These are phyloP conservation scores for Aspergillus sparsus DNA, from an alignment of 495 filamentous ascomycete species.

Conservation along the genomic window DNA sequence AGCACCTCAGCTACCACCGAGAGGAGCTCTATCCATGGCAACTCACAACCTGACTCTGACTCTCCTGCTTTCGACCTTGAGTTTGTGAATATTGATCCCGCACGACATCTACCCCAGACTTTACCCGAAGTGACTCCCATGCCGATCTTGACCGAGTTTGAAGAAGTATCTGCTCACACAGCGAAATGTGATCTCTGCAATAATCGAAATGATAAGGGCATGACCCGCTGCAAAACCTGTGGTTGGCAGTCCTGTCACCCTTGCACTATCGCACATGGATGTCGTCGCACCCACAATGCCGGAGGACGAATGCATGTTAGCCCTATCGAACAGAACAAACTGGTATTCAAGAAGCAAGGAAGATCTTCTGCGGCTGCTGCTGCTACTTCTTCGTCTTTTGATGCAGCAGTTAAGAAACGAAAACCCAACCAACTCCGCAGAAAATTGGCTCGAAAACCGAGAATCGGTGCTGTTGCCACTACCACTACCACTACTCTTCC, in stretches of 20 bases:
- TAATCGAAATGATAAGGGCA: conserved; percentile 42
- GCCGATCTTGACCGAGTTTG: conserved; percentile 24
- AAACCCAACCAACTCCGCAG: no score
- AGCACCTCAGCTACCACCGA: no score
- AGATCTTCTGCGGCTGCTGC: no score
- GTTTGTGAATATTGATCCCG: neutral
- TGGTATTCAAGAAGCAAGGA: neutral
- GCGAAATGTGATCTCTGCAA: conserved; percentile 56
- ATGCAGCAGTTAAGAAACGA: no score
- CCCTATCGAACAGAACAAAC: neutral
- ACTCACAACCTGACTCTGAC: no score
- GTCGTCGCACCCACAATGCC: conserved; percentile 29
- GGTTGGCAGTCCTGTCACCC: conserved; percentile 47
- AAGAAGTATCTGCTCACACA: conserved; percentile 42
- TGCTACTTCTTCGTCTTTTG: no score
- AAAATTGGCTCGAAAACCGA: no score
- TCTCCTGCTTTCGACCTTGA: no score
- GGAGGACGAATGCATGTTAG: conserved; percentile 16
- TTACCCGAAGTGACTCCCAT: neutral
- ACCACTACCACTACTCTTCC: no score
- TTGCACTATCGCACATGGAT: conserved; percentile 31
- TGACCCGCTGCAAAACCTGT: conserved; percentile 48
- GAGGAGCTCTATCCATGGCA: no score
- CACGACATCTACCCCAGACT: neutral
- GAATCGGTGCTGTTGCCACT: no score